Base-by-base conservation (phyloP, 225 moss, liverwort and hornwort genomes). In the Bryoerythrophyllum caledonicum region DNA sequence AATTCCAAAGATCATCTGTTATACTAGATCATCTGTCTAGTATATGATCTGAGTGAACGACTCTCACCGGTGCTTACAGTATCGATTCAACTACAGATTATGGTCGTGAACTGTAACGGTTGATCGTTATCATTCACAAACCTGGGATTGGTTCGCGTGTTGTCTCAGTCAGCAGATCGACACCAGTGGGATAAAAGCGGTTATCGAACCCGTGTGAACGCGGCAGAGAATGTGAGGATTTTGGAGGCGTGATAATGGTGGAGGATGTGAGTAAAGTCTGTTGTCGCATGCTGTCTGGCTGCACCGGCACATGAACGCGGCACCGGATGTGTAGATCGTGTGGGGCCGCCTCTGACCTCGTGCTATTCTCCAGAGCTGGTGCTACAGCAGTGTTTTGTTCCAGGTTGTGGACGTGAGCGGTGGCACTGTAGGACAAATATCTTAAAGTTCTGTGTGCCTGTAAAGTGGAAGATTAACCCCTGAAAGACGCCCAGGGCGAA, bases 271-370 rank as follows among this genome's bases (percentile, higher is more conserved):
- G 3, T 15, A 64, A 64, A 55, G 20, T 63, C 0, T 15, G 14
- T 79, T 83, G 79, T 83, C 72, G 67, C 41, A 79, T 72, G 11
- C 35, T 67, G 68, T 72, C 49, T 11, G 41, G 6, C 49, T 25
- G 19, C 13, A 28, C 41, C 51, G 57, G 57, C 65, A 49, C 4
- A 10, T 26, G 44, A 70, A 67, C 60, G 34, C 43, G 74, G 56
- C 63, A 19, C 4, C 49, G 20, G 55, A 21, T 13, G 2, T 49
- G 48, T 19, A 17, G 3, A 1, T 27, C 55, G 21, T 24, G 34
- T 53, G 35, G 69, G 54, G 4, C 68, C 19, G 26, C 27, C 26
- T 10, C 19, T 1, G 13, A 4, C 34, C 1, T 2, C 0, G 10
- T 26, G 24, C 16, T 26, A 24, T 40, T n/a, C 25, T 7, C 5